Base-by-base conservation (phyloP, 75 land plant species). In the Isoetes taiwanensis region DNA sequence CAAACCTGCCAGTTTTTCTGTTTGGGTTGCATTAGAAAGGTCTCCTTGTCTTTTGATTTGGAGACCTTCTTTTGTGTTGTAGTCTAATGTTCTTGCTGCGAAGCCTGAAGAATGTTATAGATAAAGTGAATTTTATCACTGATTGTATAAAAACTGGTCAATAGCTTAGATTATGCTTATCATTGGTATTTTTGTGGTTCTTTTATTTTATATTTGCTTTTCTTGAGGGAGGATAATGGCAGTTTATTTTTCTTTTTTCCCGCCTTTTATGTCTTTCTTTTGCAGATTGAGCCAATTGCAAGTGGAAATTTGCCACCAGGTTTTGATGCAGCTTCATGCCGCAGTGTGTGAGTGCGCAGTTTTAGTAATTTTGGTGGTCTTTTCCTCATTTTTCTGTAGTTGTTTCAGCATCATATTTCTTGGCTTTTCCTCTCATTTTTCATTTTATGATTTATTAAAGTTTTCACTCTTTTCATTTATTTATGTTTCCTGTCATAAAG, bases 231-330 rank as follows among this genome's bases (percentile, higher is more conserved):
- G 9, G 38, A 9, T 37, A 9, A 37, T 37, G n/a, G n/a, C n/a
- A n/a, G n/a, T 39, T 58, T 69, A 4, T 24, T 33, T 43, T 56
- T n/a, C n/a, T 60, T 60, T 64, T 61, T 35, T 54, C 57, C 43
- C 34, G 30, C 64, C 67, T 62, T 82, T 66, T 63, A 58, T 42
- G 39, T 56, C 68, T 67, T 67, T 46, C 48, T 88, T 85, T 82
- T 85, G 91, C 86, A 90, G 96, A 80, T 90, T 54, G 96, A 86
- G 76, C 91, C 96, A 69, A 76, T 86, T 38, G 91, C 85, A 70
- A 86, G 93, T 80, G 96, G 96, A 68, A 90, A 90, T 80, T 75
- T 90, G 69, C 96, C 96, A 69, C 93, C 93, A 72, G 93, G 96
- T 50, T 90, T 90, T 82, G 96, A 90, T 82, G 70, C 96, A 67